Evolutionary conservation across 2,329 filamentous ascomycete genomes (phyloP).

Genomic region (Corinectria fuckeliana): DNA sequence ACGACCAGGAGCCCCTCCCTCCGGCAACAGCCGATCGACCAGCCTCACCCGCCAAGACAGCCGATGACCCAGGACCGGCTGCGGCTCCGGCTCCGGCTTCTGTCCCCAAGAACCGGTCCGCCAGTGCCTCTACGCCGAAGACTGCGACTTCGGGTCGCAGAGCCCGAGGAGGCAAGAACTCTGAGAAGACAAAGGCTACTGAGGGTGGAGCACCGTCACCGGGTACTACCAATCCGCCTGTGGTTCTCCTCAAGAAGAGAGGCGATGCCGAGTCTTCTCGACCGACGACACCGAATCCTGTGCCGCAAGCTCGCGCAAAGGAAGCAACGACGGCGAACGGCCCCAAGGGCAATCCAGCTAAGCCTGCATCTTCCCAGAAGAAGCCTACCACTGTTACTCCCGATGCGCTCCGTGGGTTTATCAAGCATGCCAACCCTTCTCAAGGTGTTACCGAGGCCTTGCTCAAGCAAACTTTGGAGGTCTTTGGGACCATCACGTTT

Average conservation of each 20-base stretch:
- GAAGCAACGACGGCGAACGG: constrained; percentile 23
- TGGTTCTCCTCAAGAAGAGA: constrained; percentile 52
- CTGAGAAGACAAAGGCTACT: constrained; percentile 46
- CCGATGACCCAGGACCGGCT: constrained; percentile 23
- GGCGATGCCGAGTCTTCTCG: constrained; percentile 35
- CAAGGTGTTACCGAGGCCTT: constrained; percentile 88
- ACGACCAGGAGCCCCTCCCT: constrained; percentile 43
- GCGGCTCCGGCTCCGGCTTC: constrained; percentile 7
- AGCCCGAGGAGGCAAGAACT: constrained; percentile 47
- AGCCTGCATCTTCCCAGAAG: constrained; percentile 41
- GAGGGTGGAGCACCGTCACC: constrained; percentile 25
- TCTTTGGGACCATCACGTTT: constrained; percentile 75
- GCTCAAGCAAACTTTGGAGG: constrained; percentile 75
- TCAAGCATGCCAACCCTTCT: constrained; percentile 85
- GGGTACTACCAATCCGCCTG: constrained; percentile 41
- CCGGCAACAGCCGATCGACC: constrained; percentile 28
- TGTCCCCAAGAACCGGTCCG: constrained; percentile 30
- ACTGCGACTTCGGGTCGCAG: constrained; percentile 39
- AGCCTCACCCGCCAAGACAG: constrained; percentile 27
- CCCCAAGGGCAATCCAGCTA: constrained; percentile 32
- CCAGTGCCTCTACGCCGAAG: constrained; percentile 34
- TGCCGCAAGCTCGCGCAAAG: constrained; percentile 35
- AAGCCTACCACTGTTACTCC: constrained; percentile 40
- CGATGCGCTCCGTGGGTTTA: constrained; percentile 71
- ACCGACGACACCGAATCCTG: constrained; percentile 34